Evolutionary conservation across 257 asterid genomes (phyloP), one percentile per base, ranked within the genome.

Genomic region (Gentiana straminea): DNA sequence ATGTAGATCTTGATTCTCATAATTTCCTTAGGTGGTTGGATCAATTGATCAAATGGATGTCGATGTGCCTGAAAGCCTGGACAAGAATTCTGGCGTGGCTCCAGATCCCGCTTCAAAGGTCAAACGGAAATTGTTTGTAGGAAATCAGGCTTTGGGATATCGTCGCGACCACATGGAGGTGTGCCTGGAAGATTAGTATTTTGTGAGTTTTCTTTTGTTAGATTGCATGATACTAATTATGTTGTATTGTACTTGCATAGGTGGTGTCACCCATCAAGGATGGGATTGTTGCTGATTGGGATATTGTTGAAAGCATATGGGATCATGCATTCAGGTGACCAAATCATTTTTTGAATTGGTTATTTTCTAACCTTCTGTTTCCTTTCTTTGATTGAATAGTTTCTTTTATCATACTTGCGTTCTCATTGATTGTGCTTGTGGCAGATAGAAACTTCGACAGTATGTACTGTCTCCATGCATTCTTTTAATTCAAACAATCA

Each of bases 151-250:
- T 70, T 59, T 92, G 79, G 94, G 98, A 51, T 92, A 67, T 62
- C 95, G 94, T 58, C 76, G 97, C 74, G 95, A 92, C 74, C 75
- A 78, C 63, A 88, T 92, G 97, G 96, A 92, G 92, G 98, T 83
- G n/a, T 51, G 44, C 51, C 54, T 54, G 52, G 36, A 58, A 41
- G 35, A 12, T 55, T 73, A 5, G 7, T 57, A 2, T 5, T 9
- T 57, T 44, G 3, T 63, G 44, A 32, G 15, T 59, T 49, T 59
- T 73, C 56, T 54, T 57, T 64, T 53, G 41, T 60, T 72, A 55
- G 24, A 35, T 41, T 39, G 45, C 45, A 39, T 24, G 24, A 32
- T 62, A 47, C 67, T 72, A n/a, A 62, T 60, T 56, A 34, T 57
- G 50, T 65, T 46, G 35, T 33, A 55, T 35, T 48, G 60, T 52